phyloP scores from a whole-genome alignment of 2,329 filamentous ascomycete genomes.

The Dactylellina cionopaga region DNA sequence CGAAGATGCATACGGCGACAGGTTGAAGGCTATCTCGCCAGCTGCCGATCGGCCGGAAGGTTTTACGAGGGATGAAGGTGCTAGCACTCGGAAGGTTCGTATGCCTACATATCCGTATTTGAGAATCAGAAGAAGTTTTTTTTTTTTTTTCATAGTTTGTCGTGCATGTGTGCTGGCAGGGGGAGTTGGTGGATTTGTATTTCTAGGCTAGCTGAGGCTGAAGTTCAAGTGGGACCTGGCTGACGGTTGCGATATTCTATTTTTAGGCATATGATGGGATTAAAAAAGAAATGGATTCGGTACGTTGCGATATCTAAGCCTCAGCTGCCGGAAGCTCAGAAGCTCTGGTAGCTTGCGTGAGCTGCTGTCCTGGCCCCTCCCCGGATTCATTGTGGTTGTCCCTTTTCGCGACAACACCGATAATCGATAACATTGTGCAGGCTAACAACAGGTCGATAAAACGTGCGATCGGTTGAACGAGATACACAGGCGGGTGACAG shows the following conservation, averaged over 20 bases:
- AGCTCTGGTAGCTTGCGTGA: slow-evolving; percentile 8
- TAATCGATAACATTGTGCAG: neutral
- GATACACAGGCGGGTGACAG: slow-evolving; percentile 78
- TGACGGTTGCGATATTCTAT: slow-evolving; percentile 52
- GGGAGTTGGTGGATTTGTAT: slow-evolving; percentile 15
- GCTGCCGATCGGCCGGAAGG: slow-evolving; percentile 85
- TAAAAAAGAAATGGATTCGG: slow-evolving; percentile 58
- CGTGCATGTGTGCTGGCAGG: slow-evolving; percentile 23
- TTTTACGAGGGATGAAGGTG: slow-evolving; percentile 91
- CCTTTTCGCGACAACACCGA: slow-evolving; percentile 30
- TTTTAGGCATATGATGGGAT: slow-evolving; percentile 57
- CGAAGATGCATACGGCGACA: slow-evolving; percentile 86
- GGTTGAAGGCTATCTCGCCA: slow-evolving; percentile 81
- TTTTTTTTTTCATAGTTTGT: neutral
- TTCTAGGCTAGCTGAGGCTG: slow-evolving; percentile 44
- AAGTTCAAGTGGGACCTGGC: slow-evolving; percentile 37
- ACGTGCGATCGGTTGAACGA: slow-evolving; percentile 25
- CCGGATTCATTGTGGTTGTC: slow-evolving; percentile 78
- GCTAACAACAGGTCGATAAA: slow-evolving; percentile 20
- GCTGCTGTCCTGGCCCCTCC: slow-evolving; percentile 89
- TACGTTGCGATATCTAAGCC: slow-evolving; percentile 48
- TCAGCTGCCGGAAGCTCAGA: too few relatives aligned
- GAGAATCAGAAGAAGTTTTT: slow-evolving; percentile 8
- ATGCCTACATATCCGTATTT: neutral
- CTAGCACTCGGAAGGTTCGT: slow-evolving; percentile 87